phyloP scores from a whole-genome alignment of 768 basidiomycete species.

The Tulasnella calospora region DNA sequence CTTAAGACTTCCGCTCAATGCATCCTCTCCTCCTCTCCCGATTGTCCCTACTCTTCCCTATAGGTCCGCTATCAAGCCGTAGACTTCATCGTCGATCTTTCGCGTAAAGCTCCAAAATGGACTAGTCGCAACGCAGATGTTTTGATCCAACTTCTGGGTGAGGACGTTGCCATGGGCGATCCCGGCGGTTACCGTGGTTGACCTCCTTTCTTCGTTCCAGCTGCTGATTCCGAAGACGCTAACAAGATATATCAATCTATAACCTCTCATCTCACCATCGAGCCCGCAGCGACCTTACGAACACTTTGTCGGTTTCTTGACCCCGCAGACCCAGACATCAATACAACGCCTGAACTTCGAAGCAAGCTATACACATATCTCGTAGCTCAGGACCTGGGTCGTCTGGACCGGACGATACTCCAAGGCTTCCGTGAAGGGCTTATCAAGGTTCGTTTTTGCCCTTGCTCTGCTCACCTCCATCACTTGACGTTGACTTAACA shows the following conservation, averaged over 20 bases:
- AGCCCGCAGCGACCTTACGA: constrained; percentile 11
- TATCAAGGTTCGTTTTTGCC: background rate
- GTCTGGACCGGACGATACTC: background rate
- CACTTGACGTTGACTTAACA: background rate
- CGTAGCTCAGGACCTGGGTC: background rate
- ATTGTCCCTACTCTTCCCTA: background rate
- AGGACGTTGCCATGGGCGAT: background rate
- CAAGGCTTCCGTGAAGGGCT: background rate
- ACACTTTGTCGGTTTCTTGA: constrained; percentile 17
- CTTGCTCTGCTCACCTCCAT: background rate
- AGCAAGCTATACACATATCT: background rate
- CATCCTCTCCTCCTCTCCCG: background rate
- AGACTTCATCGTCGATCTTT: constrained; percentile 14
- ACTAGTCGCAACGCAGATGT: constrained; percentile 22
- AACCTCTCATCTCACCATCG: constrained; percentile 10
- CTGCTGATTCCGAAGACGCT: constrained; percentile 14
- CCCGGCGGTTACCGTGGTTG: background rate
- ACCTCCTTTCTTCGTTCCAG: background rate
- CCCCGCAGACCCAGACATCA: background rate
- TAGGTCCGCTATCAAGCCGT: constrained; percentile 21
- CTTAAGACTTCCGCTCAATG: background rate
- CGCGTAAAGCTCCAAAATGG: constrained; percentile 10
- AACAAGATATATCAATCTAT: background rate
- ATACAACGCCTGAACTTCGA: background rate
- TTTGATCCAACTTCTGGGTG: constrained; percentile 20